These are phyloP conservation scores for Marasmius sp. DNA, from an alignment of 1,284 basidiomycete species.

Conservation along the genomic window DNA sequence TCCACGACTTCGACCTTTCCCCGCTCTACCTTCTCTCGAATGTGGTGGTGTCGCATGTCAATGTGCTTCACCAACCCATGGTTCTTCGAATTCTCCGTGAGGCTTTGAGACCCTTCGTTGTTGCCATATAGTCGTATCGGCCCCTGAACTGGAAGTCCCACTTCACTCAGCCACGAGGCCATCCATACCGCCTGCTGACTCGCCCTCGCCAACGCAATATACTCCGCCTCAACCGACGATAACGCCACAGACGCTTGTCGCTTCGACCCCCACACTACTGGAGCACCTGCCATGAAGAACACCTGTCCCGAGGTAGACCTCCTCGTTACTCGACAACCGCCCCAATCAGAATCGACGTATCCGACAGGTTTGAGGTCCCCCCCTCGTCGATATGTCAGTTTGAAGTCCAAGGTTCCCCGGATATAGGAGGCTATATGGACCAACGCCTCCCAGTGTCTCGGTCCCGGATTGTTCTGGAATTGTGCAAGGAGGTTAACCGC, in stretches of 20 bases:
- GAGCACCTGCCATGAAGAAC: constrained; percentile 16
- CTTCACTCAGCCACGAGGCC: constrained; percentile 18
- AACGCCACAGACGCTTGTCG: constrained; percentile 26
- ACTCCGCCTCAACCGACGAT: constrained; percentile 25
- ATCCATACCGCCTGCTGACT: constrained; percentile 28
- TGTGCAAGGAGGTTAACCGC: background rate
- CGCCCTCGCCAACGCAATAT: constrained; percentile 25
- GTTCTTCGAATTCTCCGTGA: constrained; percentile 23
- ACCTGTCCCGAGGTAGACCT: background rate
- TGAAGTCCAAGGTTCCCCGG: constrained; percentile 23
- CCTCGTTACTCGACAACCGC: background rate
- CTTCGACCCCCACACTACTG: constrained; percentile 24
- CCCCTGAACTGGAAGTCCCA: constrained; percentile 5
- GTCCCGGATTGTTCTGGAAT: constrained; percentile 10
- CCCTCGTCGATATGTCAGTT: background rate
- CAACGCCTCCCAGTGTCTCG: constrained; percentile 21
- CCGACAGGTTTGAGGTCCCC: background rate
- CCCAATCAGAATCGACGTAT: background rate
- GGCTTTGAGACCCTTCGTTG: constrained; percentile 27
- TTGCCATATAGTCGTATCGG: constrained; percentile 18
- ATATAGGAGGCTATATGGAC: constrained; percentile 31
- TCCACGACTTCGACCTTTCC: constrained; percentile 22
- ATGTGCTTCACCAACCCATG: constrained; percentile 38
- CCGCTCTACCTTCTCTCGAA: constrained; percentile 27
- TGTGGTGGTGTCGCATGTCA: constrained; percentile 29